These are phyloP conservation scores for Capronia americana DNA, from an alignment of 2,329 filamentous ascomycete genomes.

Conservation along the genomic window DNA sequence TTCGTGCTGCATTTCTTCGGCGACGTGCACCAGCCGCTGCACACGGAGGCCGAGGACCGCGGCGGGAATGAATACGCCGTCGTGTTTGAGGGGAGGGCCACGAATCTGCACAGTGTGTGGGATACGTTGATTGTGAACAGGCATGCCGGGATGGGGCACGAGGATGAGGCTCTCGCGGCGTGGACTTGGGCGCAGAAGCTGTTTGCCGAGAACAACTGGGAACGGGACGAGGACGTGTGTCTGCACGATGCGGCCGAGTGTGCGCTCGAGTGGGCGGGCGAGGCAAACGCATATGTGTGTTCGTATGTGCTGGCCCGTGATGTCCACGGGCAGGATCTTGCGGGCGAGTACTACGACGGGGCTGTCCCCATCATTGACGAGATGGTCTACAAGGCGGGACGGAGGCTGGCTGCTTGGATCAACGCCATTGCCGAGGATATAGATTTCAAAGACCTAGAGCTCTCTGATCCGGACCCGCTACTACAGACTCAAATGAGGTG, in stretches of 20 bases:
- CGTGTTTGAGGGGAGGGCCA: slow-evolving; percentile 61
- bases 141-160: slow-evolving; percentile 19
- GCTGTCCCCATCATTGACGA: slow-evolving; percentile 38
- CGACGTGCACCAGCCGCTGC: slow-evolving; percentile 76
- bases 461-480: background rate
- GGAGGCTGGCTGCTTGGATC: slow-evolving; percentile 38
- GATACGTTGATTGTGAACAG: slow-evolving; percentile 56
- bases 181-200: slow-evolving; percentile 63
- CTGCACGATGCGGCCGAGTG: slow-evolving; percentile 31
- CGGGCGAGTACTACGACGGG: slow-evolving; percentile 38
- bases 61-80: slow-evolving; percentile 75
- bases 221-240: slow-evolving; percentile 29
- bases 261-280: slow-evolving; percentile 63
- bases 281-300: slow-evolving; percentile 69
- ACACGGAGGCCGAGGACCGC: slow-evolving; percentile 63
- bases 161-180: slow-evolving; percentile 31
- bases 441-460: background rate
- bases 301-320: slow-evolving; percentile 68
- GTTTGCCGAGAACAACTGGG: slow-evolving; percentile 40
- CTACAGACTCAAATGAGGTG: background rate
- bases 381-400: slow-evolving; percentile 36
- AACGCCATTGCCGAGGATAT: slow-evolving; percentile 25
- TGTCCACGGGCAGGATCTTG: slow-evolving; percentile 57
- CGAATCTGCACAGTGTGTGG: slow-evolving; percentile 77
- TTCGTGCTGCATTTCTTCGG: slow-evolving; percentile 66